Evolutionary conservation across 257 asterid genomes (phyloP), one percentile per base, ranked within the genome.

Genomic region (Fraxinus americana): DNA sequence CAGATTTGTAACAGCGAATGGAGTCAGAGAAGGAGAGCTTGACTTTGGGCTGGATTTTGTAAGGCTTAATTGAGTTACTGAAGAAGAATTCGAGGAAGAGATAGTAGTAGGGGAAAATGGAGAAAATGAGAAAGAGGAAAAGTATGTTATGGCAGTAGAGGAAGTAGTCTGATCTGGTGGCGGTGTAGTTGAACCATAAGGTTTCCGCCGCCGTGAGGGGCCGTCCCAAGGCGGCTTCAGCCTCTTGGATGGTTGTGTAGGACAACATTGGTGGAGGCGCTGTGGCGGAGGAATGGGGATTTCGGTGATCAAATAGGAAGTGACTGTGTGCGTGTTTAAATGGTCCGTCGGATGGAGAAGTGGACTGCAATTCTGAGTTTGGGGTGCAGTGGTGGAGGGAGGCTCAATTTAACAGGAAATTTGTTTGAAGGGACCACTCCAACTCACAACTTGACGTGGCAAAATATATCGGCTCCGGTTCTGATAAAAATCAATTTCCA

Each of bases 21-120:
- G 85, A 54, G 16, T 96, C 98, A 12, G 91, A 79, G 7, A 87
- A 72, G 4, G 97, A 79, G 78, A 92, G 92, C n/a, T 80, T 86
- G 71, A 92, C 97, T 59, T 91, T 95, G 59, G 98, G 97, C 67
- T 95, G 99, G 50, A 95, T 91, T 82, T 95, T 95, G 85, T 82
- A 92, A 14, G 86, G 76, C 39, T 36, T 59, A 35, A 93, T 76
- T 2, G 86, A 76, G 8, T 82, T 85, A 14, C 67, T 61, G 75
- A 87, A 85, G 74, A 89, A 84, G 76, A 68, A 66, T 45, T 95
- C 97, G 13, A 96, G 96, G 70, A 88, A 85, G 76, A 90, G 76
- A 83, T 88, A 93, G 85, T 86, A 90, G 27, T 88, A 88, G 76
- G 98, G 99, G 78, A 87, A 82, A 36, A 89, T 14, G 1, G 98